phyloP scores from a whole-genome alignment of 2,329 filamentous ascomycete genomes.

The Pseudopyrenochaeta lycopersici region DNA sequence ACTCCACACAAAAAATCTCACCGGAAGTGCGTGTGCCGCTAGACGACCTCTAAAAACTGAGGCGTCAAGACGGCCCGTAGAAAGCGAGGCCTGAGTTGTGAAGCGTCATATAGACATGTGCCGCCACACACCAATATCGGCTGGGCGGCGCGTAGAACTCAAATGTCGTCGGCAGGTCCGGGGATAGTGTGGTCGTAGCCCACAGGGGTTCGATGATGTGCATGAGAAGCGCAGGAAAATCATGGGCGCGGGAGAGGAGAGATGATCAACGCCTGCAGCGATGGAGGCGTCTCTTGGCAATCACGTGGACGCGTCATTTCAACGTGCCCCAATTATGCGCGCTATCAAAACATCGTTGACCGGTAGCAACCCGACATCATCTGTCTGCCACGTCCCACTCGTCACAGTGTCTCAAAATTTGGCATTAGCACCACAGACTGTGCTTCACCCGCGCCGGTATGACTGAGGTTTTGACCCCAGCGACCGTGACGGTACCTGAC shows the following conservation, averaged over 20 bases:
- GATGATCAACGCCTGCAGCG: background rate
- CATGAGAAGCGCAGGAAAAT: slow-evolving; percentile 6
- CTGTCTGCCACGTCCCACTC: background rate
- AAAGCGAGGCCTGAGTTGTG: slow-evolving; percentile 3
- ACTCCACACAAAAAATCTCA: background rate
- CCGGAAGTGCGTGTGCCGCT: background rate
- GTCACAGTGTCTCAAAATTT: background rate
- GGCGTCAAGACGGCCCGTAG: slow-evolving; percentile 4
- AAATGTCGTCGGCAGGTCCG: slow-evolving; percentile 1
- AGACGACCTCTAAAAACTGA: background rate
- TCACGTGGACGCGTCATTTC: slow-evolving; percentile 12
- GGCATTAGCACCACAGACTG: no score
- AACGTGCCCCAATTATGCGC: background rate
- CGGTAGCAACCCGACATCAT: background rate
- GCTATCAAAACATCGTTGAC: background rate
- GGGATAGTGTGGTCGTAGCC: background rate
- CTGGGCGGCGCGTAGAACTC: slow-evolving; percentile 18
- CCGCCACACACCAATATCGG: slow-evolving; percentile 9
- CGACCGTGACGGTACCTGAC: slow-evolving; percentile 21
- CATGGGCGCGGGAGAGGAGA: background rate
- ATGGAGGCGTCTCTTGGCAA: background rate
- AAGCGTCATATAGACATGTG: slow-evolving; percentile 5
- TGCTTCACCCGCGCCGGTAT: slow-evolving; percentile 21
- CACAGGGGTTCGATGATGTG: slow-evolving; percentile 8
- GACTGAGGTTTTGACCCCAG: slow-evolving; percentile 41